Conservation (phyloP, 306 rosid species). For the Myrica gale region DNA sequence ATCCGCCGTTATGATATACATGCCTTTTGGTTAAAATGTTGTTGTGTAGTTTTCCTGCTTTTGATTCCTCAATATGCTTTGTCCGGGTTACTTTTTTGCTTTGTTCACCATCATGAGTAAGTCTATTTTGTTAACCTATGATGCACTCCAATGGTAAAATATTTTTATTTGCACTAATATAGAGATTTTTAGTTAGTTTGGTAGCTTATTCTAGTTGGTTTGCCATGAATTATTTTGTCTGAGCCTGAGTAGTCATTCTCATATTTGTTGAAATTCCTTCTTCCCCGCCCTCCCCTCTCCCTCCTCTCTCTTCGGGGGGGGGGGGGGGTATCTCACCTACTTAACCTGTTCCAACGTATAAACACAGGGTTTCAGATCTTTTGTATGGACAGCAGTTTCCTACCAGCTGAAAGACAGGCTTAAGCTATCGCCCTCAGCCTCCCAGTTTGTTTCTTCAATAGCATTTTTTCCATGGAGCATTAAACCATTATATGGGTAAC, state of each 20-base stretch:
- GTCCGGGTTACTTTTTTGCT: neutral
- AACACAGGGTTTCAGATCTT: constrained; percentile 84
- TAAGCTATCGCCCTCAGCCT: constrained; percentile 74
- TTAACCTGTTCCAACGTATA: neutral
- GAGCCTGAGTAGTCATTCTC: neutral
- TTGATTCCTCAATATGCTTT: neutral
- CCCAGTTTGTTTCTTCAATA: constrained; percentile 68
- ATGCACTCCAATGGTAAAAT: too few relatives aligned
- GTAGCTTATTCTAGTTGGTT: neutral
- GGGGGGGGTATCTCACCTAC: neutral
- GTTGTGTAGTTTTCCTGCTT: neutral
- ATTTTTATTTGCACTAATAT: too few relatives aligned
- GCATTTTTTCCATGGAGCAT: constrained; percentile 90
- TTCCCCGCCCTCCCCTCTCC: too few relatives aligned
- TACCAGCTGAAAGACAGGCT: constrained; percentile 80
- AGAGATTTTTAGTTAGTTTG: too few relatives aligned
- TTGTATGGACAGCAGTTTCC: constrained; percentile 86
- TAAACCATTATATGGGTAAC: constrained; percentile 83
- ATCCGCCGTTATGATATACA: neutral
- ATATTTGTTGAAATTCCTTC: too few relatives aligned
- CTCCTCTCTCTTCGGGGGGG: too few relatives aligned
- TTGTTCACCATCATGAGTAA: too few relatives aligned
- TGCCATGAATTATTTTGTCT: neutral
- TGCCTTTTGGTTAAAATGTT: neutral
- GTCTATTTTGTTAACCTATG: too few relatives aligned